Base-by-base conservation (phyloP, 2,329 filamentous ascomycete genomes). In the Sporothrix euskadiensis region DNA sequence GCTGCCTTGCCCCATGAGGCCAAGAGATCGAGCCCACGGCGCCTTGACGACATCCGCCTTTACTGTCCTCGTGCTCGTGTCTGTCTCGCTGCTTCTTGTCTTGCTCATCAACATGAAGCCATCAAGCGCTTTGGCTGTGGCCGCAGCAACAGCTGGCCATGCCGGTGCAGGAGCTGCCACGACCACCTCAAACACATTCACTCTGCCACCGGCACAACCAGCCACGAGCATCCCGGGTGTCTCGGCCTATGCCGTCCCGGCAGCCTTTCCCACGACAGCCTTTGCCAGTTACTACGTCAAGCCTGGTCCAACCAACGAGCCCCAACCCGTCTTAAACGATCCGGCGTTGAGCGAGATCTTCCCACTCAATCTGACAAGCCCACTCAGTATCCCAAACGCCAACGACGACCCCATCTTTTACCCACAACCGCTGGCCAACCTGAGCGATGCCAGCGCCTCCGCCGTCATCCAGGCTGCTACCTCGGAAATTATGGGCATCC, bases 301-400 rank as follows among this genome's bases (percentile, higher is more conserved):
- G 35, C 77, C 80, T 0, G 78, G 76, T 3, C 79, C 80, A 16
- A 80, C 79, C 10, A 78, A 76, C 54, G 78, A 81, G 76, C 79
- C 80, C 3, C 79, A 81, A 71, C 80, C 80, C 2, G 83, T 83
- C 16, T 78, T 90, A 4, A 82, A 83, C 74, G 87, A 89, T 78
- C 85, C 86, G 0, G 80, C 88, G 39, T 78, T 88, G 65, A 86
- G 88, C 75, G 82, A 84, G 2, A 26, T 49, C 6, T 89, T 83
- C 73, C 86, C 86, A 0, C 79, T 83, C 44, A 86, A 88, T 75
- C 78, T 89, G 69, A 89, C 88, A 0, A 82, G 87, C 77, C 87
- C 87, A 0, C 80, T 83, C 41, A 85, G 82, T 0, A 84, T 89
- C 52, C 87, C 87, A 8, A 80, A 81, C 0, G 77, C 82, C 14